These are phyloP conservation scores for Solanum commersonii DNA, from an alignment of 257 asterid species.

Conservation along the genomic window DNA sequence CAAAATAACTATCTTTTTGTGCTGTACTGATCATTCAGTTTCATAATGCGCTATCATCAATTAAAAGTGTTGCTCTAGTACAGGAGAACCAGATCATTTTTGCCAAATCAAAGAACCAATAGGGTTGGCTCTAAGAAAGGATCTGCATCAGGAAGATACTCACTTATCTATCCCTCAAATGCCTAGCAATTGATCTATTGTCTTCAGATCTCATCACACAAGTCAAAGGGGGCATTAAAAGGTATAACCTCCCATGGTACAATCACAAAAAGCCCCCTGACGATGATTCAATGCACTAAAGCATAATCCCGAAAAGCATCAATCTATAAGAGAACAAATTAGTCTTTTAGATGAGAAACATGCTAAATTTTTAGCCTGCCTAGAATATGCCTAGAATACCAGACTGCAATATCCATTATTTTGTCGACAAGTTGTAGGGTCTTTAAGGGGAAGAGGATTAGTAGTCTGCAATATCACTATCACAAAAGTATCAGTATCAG, in stretches of 20 bases:
- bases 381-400: not conserved
- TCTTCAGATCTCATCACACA: not conserved
- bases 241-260: not conserved
- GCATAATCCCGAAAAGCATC: not conserved
- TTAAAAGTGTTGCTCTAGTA: not conserved
- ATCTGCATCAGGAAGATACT: not conserved
- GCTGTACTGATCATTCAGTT: not conserved
- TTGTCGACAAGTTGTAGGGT: not conserved
- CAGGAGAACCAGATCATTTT: not conserved
- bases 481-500: not conserved
- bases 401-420: not conserved
- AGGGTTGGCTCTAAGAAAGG: not conserved
- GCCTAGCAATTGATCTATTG: not conserved
- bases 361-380: not conserved
- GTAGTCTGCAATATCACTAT: not conserved
- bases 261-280: not conserved
- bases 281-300: not conserved
- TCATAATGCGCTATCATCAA: not conserved
- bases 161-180: not conserved
- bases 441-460: not conserved
- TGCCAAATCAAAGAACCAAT: not conserved
- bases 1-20: not conserved
- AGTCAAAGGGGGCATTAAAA: not conserved
- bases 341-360: not conserved
- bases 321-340: not conserved